Evolutionary conservation across 257 asterid genomes (phyloP).

Genomic region (Solanum sparsipilum): DNA sequence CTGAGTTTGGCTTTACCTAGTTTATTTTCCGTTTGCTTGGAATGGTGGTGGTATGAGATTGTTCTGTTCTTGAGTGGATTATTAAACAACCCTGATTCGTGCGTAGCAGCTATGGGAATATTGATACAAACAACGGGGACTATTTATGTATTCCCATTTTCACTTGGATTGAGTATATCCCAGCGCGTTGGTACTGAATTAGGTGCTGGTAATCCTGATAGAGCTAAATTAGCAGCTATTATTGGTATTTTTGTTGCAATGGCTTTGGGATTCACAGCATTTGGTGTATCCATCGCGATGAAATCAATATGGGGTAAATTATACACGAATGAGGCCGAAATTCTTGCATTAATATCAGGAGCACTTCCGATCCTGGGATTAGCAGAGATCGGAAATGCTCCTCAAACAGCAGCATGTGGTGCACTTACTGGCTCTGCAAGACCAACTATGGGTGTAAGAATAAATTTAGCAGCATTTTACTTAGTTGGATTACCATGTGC

Average conservation of each 20-base stretch:
- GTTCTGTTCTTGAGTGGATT: constrained; percentile 57
- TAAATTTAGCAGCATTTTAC: constrained; percentile 68
- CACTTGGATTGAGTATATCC: constrained; percentile 47
- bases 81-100: constrained; percentile 43
- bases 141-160: constrained; percentile 51
- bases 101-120: constrained; percentile 77
- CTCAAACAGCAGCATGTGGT: constrained; percentile 82
- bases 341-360: constrained; percentile 29
- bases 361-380: constrained; percentile 61
- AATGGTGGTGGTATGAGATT: constrained; percentile 90
- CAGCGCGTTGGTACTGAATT: constrained; percentile 75
- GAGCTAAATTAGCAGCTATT: constrained; percentile 43
- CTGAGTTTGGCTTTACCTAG: constrained; percentile 54
- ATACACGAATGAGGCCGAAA: constrained; percentile 45
- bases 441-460: constrained; percentile 58
- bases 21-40: constrained; percentile 52
- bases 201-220: constrained; percentile 48
- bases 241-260: constrained; percentile 30
- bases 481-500: constrained; percentile 73
- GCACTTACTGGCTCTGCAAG: constrained; percentile 69
- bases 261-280: constrained; percentile 33
- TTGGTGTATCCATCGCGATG: constrained; percentile 36
- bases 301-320: constrained; percentile 45
- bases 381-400: constrained; percentile 67
- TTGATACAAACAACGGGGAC: constrained; percentile 65